These are phyloP conservation scores for Paraconiothyrium sp. DNA, from an alignment of 2,329 filamentous ascomycete genomes.

Conservation along the genomic window DNA sequence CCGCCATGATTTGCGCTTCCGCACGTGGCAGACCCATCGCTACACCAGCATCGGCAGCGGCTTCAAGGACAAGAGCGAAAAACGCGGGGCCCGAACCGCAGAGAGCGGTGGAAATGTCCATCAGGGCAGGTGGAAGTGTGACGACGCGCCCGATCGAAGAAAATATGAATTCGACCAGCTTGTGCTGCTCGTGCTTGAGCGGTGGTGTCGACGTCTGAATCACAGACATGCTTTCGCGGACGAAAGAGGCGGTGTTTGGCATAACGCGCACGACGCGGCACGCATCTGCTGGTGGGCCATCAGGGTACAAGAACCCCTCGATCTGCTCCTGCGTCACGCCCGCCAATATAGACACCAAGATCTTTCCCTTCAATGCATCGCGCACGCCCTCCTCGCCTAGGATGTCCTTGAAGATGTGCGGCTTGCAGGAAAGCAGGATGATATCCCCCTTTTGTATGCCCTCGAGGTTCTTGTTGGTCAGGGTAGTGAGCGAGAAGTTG, in stretches of 20 bases:
- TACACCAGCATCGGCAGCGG: constrained; percentile 78
- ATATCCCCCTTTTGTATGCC: constrained; percentile 75
- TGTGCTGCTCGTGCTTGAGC: constrained; percentile 62
- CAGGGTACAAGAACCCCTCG: constrained; percentile 68
- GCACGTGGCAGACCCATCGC: constrained; percentile 79
- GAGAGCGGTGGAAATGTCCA: constrained; percentile 78
- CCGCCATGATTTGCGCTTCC: constrained; percentile 79
- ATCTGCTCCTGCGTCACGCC: constrained; percentile 78
- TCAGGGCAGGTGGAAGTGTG: constrained; percentile 70
- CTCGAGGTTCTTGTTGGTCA: constrained; percentile 75
- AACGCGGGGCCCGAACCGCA: constrained; percentile 81
- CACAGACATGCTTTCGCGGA: constrained; percentile 82
- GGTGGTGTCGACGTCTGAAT: constrained; percentile 71
- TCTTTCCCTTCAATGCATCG: constrained; percentile 78
- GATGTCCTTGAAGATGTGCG: constrained; percentile 75
- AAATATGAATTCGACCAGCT: constrained; percentile 79
- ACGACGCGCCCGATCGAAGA: constrained; percentile 75
- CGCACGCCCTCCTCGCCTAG: constrained; percentile 73
- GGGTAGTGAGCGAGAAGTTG: constrained; percentile 69
- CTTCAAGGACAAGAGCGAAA: constrained; percentile 78
- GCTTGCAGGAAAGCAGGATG: constrained; percentile 82
- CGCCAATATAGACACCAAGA: constrained; percentile 82
- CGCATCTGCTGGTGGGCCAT: constrained; percentile 57
- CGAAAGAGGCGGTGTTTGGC: constrained; percentile 83
- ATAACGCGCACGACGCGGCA: constrained; percentile 80